phyloP scores from a whole-genome alignment of 1,284 basidiomycete genomes.

The Gymnopus androsaceus region DNA sequence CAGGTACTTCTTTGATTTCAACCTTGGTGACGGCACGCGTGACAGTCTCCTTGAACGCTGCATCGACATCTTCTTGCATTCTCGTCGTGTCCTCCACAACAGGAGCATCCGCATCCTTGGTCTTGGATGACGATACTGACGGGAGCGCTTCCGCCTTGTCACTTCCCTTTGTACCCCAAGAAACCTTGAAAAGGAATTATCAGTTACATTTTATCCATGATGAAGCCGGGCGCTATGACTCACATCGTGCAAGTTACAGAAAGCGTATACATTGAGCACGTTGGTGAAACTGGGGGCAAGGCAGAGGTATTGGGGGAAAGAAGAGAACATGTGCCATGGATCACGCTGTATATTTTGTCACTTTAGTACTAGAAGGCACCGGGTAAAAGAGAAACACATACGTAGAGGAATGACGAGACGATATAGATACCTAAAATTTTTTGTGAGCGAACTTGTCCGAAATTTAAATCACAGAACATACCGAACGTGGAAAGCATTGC shows the following conservation, averaged over 20 bases:
- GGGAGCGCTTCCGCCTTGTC: conserved; percentile 96
- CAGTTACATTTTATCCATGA: conserved; percentile 9
- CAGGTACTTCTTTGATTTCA: conserved; percentile 65
- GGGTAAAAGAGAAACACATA: conserved; percentile 41
- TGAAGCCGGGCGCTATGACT: conserved; percentile 21
- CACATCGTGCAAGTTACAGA: conserved; percentile 93
- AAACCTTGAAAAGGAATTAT: conserved; percentile 51
- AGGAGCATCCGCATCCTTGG: conserved; percentile 71
- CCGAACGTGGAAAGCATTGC: conserved; percentile 90
- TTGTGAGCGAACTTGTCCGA: neutral
- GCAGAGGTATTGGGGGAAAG: conserved; percentile 90
- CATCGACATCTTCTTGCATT: conserved; percentile 87
- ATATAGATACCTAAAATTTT: conserved; percentile 71
- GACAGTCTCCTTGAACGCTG: conserved; percentile 93
- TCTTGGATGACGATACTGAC: conserved; percentile 83
- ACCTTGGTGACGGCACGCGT: conserved; percentile 88
- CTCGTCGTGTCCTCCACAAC: conserved; percentile 84
- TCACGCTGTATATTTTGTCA: conserved; percentile 64
- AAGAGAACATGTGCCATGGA: conserved; percentile 99
- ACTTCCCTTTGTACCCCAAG: conserved; percentile 95
- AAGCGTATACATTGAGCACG: conserved; percentile 94
- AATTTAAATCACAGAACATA: no score
- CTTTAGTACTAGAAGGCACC: neutral
- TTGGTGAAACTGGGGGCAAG: conserved; percentile 92
- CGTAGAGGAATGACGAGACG: conserved; percentile 86